Conservation (phyloP, 1,284 basidiomycete genomes). For the Meripilus lineatus region DNA sequence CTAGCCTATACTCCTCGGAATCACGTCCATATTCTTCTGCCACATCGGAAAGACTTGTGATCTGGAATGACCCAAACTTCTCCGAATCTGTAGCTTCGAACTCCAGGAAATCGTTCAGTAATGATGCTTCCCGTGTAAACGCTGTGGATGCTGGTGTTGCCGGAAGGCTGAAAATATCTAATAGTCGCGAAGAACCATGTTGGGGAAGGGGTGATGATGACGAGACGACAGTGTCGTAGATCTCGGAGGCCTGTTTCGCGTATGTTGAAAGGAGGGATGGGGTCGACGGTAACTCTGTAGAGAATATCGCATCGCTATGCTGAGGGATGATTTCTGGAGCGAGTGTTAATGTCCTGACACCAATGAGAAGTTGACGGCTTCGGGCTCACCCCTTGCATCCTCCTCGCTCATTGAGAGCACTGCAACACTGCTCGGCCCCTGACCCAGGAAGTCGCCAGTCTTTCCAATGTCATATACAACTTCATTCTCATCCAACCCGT, state of each 20-base stretch:
- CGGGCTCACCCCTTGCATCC: conserved; percentile 51
- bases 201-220: conserved; percentile 18
- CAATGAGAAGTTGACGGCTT: too few species aligned
- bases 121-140: conserved; percentile 37
- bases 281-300: conserved; percentile 31
- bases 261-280: conserved; percentile 50
- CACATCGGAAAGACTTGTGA: conserved; percentile 46
- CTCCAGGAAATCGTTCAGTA: conserved; percentile 48
- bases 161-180: conserved; percentile 37
- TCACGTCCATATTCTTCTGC: conserved; percentile 40
- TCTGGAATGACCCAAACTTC: conserved; percentile 58
- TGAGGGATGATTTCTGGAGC: conserved; percentile 45
- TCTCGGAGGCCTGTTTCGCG: conserved; percentile 50
- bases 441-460: conserved; percentile 45
- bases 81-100: conserved; percentile 28
- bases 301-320: conserved; percentile 40
- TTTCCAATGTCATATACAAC: conserved; percentile 19
- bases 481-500: conserved; percentile 19
- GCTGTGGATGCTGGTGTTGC: conserved; percentile 33
- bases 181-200: conserved; percentile 30
- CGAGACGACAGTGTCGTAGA: conserved; percentile 48
- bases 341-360: conserved; percentile 9
- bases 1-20: conserved; percentile 54
- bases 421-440: conserved; percentile 45
- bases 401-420: conserved; percentile 53